phyloP scores from a whole-genome alignment of 2,329 filamentous ascomycete genomes.

The Penicillium sp. region DNA sequence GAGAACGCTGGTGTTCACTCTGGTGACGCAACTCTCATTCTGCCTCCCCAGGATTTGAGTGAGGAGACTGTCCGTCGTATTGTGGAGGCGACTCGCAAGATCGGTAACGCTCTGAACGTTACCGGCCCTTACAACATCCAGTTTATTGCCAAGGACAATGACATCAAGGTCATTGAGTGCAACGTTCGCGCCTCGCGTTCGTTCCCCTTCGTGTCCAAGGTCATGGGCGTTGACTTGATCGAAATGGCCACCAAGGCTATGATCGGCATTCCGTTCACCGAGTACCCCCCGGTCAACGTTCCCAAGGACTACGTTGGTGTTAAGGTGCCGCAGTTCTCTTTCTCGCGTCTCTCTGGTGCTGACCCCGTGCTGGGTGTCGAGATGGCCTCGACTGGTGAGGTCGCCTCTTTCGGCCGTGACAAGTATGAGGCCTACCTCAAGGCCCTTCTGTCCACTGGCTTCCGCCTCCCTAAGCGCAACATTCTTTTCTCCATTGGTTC shows the following conservation, averaged over 20 bases:
- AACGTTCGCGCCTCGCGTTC: slow-evolving; percentile 95
- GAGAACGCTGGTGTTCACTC: slow-evolving; percentile 99
- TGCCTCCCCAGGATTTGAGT: slow-evolving; percentile 91
- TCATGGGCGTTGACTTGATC: slow-evolving; percentile 95
- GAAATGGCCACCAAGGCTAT: slow-evolving; percentile 99
- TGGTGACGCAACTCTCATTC: slow-evolving; percentile 91
- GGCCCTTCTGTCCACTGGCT: slow-evolving; percentile 90
- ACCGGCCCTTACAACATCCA: slow-evolving; percentile 98
- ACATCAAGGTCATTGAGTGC: slow-evolving; percentile 99
- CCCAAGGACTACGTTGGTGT: slow-evolving; percentile 84
- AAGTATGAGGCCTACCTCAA: slow-evolving; percentile 99
- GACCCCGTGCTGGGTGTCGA: slow-evolving; percentile 96
- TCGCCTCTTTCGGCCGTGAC: slow-evolving; percentile 91
- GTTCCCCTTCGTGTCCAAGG: slow-evolving; percentile 97
- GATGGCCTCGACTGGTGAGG: slow-evolving; percentile 98
- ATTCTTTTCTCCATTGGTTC: slow-evolving; percentile 93
- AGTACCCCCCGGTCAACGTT: slow-evolving; percentile 76
- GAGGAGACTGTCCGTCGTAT: slow-evolving; percentile 85
- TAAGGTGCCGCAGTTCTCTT: slow-evolving; percentile 98
- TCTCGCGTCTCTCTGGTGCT: slow-evolving; percentile 92
- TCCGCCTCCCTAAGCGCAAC: slow-evolving; percentile 94
- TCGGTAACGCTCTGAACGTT: slow-evolving; percentile 88
- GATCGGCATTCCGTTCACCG: slow-evolving; percentile 75
- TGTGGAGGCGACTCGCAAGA: slow-evolving; percentile 92
- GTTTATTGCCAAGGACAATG: slow-evolving; percentile 98